phyloP scores from a whole-genome alignment of 768 basidiomycete genomes.

The Pleurotus citrinopileatus region DNA sequence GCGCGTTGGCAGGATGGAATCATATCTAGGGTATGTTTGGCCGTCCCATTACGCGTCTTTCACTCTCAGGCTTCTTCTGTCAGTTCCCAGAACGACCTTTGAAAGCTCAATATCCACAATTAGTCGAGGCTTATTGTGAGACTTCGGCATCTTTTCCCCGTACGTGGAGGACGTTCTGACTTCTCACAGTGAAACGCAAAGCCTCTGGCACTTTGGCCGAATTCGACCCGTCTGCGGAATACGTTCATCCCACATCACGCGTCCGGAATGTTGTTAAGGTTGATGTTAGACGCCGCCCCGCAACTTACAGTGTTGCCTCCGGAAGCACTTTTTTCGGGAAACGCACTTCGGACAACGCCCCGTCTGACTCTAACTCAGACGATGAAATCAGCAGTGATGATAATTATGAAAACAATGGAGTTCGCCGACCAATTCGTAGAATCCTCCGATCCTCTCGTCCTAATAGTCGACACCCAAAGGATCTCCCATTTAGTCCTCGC shows the following conservation, averaged over 20 bases:
- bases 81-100: slow-evolving; percentile 46
- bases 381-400: slow-evolving; percentile 25
- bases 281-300: slow-evolving; percentile 19
- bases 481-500: slow-evolving; percentile 67
- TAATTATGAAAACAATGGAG: slow-evolving; percentile 8
- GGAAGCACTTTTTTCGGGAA: slow-evolving; percentile 18
- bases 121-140: slow-evolving; percentile 60
- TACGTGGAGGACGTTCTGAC: not conserved
- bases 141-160: slow-evolving; percentile 13
- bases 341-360: slow-evolving; percentile 35
- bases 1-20: slow-evolving; percentile 58
- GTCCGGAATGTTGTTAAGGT: slow-evolving; percentile 36
- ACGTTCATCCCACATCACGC: slow-evolving; percentile 62
- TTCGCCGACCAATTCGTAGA: slow-evolving; percentile 10
- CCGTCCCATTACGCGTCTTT: not conserved
- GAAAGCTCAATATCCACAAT: slow-evolving; percentile 30
- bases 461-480: slow-evolving; percentile 20
- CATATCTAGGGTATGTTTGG: slow-evolving; percentile 48
- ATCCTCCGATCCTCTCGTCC: slow-evolving; percentile 13
- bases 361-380: slow-evolving; percentile 34
- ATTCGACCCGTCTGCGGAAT: slow-evolving; percentile 60
- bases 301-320: slow-evolving; percentile 21
- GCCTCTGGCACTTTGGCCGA: slow-evolving; percentile 37
- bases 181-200: slow-evolving; percentile 33
- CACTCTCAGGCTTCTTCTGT: not conserved